These are phyloP conservation scores for Xylaria sp. DNA, from an alignment of 2,329 filamentous ascomycete genomes.

Conservation along the genomic window DNA sequence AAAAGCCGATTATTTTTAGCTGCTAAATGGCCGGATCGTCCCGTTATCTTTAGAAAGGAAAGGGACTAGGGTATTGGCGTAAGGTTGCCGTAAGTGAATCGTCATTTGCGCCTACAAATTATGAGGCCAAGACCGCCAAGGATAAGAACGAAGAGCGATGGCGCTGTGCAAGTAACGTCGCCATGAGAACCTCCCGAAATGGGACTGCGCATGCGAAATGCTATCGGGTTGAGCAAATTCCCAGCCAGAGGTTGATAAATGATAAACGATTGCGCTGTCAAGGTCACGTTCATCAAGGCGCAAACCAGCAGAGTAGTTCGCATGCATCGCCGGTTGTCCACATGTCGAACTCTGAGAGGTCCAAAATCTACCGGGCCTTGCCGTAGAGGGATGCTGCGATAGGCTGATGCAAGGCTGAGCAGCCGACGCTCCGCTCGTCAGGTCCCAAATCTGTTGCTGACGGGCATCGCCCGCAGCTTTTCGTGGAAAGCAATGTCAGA, in stretches of 20 bases:
- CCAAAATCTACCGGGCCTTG: slow-evolving; percentile 32
- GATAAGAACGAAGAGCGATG: not conserved
- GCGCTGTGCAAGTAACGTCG: no score
- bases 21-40: slow-evolving; percentile 12
- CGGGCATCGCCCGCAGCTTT: slow-evolving; percentile 12
- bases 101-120: not conserved
- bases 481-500: not conserved
- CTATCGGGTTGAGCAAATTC: slow-evolving; percentile 5
- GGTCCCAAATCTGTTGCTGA: slow-evolving; percentile 26
- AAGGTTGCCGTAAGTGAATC: slow-evolving; percentile 4
- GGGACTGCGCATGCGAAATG: slow-evolving; percentile 24
- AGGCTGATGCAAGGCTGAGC: slow-evolving; percentile 25
- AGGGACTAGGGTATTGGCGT: slow-evolving; percentile 8
- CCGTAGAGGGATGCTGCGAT: slow-evolving; percentile 17
- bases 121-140: not conserved
- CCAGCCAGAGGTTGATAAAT: slow-evolving; percentile 5
- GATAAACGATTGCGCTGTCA: slow-evolving; percentile 19
- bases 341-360: slow-evolving; percentile 39
- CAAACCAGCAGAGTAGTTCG: slow-evolving; percentile 22
- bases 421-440: slow-evolving; percentile 16
- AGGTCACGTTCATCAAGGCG: slow-evolving; percentile 28
- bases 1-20: not conserved
- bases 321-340: slow-evolving; percentile 31
- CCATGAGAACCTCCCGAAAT: slow-evolving; percentile 7
- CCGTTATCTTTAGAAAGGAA: slow-evolving; percentile 13